Evolutionary conservation across 2,329 filamentous ascomycete genomes (phyloP).

Genomic region (Paracorniculantispora psalliotae): DNA sequence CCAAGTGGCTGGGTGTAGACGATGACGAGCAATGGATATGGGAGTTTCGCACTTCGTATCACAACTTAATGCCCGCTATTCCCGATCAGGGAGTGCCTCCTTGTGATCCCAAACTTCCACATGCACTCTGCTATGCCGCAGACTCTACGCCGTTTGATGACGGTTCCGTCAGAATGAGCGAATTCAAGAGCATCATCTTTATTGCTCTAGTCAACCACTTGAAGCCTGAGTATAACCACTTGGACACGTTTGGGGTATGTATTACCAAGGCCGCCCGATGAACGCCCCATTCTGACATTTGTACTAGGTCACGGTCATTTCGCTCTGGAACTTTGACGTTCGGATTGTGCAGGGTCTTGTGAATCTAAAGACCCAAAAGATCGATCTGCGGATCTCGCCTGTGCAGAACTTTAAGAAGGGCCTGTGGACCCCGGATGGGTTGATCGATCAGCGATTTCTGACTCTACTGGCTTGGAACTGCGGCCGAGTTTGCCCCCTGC

Average conservation of each 20-base stretch:
- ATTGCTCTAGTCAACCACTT: background rate
- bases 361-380: background rate
- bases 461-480: background rate
- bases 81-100: background rate
- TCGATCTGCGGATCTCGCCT: background rate
- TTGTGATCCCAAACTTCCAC: background rate
- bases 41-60: background rate
- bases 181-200: background rate
- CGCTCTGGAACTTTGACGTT: background rate
- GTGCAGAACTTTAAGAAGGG: background rate
- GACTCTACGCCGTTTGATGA: background rate
- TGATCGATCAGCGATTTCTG: background rate
- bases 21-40: background rate
- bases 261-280: no score
- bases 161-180: background rate
- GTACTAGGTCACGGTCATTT: background rate
- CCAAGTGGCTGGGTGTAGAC: background rate
- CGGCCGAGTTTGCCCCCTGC: constrained; percentile 24
- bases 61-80: background rate
- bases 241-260: background rate
- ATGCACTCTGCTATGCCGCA: background rate
- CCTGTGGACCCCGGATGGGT: background rate
- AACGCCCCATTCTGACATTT: no score
- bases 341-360: background rate
- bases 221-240: background rate